These are phyloP conservation scores for Waltergamsia citrina DNA, from an alignment of 2,329 filamentous ascomycete genomes.

Conservation along the genomic window DNA sequence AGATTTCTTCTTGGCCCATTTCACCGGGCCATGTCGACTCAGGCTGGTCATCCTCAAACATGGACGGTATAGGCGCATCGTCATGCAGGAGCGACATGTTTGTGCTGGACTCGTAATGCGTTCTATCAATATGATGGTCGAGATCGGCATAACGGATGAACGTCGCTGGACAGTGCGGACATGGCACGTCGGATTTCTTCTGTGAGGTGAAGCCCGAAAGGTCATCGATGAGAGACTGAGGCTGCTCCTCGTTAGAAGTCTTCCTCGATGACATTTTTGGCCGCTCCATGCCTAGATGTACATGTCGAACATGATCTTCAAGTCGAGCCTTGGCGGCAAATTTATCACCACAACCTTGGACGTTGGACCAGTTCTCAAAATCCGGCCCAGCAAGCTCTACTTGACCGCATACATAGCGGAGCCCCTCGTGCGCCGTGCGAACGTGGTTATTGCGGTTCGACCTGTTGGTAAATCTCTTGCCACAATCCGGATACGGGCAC, in stretches of 20 bases:
- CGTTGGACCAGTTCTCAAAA: constrained; percentile 53
- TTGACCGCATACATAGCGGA: constrained; percentile 70
- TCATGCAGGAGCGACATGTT: no score
- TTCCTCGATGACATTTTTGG: constrained; percentile 17
- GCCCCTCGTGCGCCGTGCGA: constrained; percentile 65
- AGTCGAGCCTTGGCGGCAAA: constrained; percentile 72
- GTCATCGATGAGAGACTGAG: constrained; percentile 26
- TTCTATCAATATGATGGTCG: constrained; percentile 30
- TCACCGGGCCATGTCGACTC: constrained; percentile 12
- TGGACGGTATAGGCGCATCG: constrained; percentile 4
- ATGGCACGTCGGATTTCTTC: constrained; percentile 32
- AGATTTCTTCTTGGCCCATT: constrained; percentile 18
- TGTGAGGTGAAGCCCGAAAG: constrained; percentile 29
- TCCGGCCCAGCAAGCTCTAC: constrained; percentile 49
- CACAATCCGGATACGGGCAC: constrained; percentile 62
- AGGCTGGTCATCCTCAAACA: constrained; percentile 4
- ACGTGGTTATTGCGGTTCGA: constrained; percentile 79
- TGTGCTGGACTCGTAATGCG: constrained; percentile 11
- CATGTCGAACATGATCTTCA: constrained; percentile 75
- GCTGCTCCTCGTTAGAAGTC: neutral
- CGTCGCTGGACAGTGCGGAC: constrained; percentile 32
- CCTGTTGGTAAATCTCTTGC: constrained; percentile 68
- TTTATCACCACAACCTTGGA: constrained; percentile 62
- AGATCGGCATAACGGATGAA: constrained; percentile 44
- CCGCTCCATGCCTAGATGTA: constrained; percentile 58